Percentiles rank a stretch among this genome's conserved stretches.
These are phyloP conservation scores for Fusarium sp. DNA, from an alignment of 2,329 filamentous ascomycete genomes.

Conservation along the genomic window DNA sequence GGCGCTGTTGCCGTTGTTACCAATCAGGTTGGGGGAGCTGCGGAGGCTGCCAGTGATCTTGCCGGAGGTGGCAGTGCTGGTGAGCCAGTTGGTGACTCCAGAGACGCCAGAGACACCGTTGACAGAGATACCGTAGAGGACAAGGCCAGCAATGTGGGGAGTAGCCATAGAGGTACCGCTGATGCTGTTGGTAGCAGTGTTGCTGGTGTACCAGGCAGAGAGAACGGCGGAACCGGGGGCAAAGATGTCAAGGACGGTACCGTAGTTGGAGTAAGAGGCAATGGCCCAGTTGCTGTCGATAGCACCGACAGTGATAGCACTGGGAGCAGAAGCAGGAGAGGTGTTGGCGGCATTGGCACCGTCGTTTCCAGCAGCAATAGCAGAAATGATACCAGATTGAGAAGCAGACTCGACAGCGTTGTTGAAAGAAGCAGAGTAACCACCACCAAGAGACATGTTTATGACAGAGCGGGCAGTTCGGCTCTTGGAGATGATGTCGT, in stretches of 20 bases:
- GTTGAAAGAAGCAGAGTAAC: slow-evolving; percentile 61
- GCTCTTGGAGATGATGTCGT: slow-evolving; percentile 57
- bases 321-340: slow-evolving; percentile 51
- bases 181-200: slow-evolving; percentile 59
- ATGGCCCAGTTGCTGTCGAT: slow-evolving; percentile 55
- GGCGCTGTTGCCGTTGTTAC: slow-evolving; percentile 61
- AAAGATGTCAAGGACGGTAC: slow-evolving; percentile 62
- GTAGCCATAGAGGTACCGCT: slow-evolving; percentile 74
- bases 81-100: slow-evolving; percentile 58
- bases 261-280: slow-evolving; percentile 65
- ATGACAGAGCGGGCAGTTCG: slow-evolving; percentile 59
- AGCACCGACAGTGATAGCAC: slow-evolving; percentile 52
- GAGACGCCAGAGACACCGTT: slow-evolving; percentile 51
- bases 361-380: slow-evolving; percentile 68
- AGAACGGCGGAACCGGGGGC: slow-evolving; percentile 62
- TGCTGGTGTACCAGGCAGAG: slow-evolving; percentile 62
- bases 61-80: slow-evolving; percentile 56
- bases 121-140: slow-evolving; percentile 60
- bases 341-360: slow-evolving; percentile 44
- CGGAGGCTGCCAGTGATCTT: slow-evolving; percentile 55
- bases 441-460: slow-evolving; percentile 68
- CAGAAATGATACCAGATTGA: slow-evolving; percentile 61
- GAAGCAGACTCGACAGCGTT: slow-evolving; percentile 61
- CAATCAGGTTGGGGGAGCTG: slow-evolving; percentile 61
- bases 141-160: slow-evolving; percentile 72